A percentile compares a stretch with the other conserved stretches of the same genome.
Conservation (phyloP, 176 grass and related monocot species). For the Puccinellia tenuiflora region DNA sequence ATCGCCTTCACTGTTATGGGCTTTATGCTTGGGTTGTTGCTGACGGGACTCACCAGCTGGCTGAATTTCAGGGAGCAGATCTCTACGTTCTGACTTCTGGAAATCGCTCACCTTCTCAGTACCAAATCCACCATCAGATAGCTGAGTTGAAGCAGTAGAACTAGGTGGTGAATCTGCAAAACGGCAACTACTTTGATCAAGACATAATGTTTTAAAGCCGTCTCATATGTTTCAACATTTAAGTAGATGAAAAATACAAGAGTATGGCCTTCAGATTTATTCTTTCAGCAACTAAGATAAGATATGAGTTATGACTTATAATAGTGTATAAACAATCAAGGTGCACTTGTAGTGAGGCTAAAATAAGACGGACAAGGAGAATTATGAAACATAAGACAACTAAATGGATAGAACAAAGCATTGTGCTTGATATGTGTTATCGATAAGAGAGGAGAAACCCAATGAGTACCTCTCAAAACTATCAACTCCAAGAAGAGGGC, state of each 20-base stretch:
- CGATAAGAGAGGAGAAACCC: background rate
- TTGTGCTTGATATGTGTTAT: background rate
- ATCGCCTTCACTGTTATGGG: slow-evolving; percentile 25
- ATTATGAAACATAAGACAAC: background rate
- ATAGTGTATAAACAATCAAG: background rate
- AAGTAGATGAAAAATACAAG: background rate
- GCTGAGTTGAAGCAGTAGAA: background rate
- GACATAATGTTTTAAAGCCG: background rate
- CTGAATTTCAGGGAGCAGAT: background rate
- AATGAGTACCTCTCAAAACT: background rate
- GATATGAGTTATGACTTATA: background rate
- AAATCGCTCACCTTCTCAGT: slow-evolving; percentile 1
- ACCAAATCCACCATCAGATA: background rate
- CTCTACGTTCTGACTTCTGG: background rate
- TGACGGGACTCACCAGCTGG: background rate
- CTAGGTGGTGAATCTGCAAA: slow-evolving; percentile 33
- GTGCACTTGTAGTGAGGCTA: background rate
- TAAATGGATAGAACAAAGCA: background rate
- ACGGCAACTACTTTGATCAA: background rate
- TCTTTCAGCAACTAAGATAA: background rate
- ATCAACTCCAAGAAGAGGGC: background rate
- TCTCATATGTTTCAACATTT: background rate
- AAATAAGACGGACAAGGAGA: background rate
- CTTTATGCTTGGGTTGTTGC: slow-evolving; percentile 14
- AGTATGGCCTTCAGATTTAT: background rate